A percentile compares a stretch with the other conserved stretches of the same genome.
Conservation (phyloP, 2,329 filamentous ascomycete species). For the Didymellaceae sp. region DNA sequence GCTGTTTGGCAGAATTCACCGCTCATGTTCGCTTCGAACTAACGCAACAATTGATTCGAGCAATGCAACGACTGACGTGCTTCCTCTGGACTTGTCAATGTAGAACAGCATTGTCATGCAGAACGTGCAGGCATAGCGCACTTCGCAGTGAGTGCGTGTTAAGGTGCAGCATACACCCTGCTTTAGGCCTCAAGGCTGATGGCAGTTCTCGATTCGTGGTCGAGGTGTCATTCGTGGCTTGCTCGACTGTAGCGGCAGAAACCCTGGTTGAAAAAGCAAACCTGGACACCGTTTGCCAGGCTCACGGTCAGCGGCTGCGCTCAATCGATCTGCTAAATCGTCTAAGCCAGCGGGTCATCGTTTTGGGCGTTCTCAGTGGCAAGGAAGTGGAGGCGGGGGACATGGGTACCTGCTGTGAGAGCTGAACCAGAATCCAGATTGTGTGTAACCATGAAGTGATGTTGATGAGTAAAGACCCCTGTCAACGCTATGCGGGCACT, state of each 20-base stretch:
- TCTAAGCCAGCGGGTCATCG: constrained; percentile 23
- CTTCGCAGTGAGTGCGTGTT: constrained; percentile 14
- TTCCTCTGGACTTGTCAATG: constrained; percentile 20
- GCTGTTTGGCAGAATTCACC: constrained; percentile 24
- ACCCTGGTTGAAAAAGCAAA: constrained; percentile 23
- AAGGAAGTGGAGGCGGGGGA: constrained; percentile 12
- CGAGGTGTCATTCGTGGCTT: constrained; percentile 35
- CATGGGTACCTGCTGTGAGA: constrained; percentile 5
- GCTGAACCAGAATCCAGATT: neutral
- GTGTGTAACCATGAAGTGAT: constrained; percentile 12
- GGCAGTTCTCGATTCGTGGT: constrained; percentile 26
- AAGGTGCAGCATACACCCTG: constrained; percentile 11
- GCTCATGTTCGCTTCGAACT: constrained; percentile 25
- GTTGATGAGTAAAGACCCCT: constrained; percentile 3
- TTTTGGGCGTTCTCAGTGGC: constrained; percentile 23
- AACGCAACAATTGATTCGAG: constrained; percentile 24
- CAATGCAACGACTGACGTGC: constrained; percentile 20
- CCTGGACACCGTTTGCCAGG: constrained; percentile 31
- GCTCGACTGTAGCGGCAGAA: constrained; percentile 3
- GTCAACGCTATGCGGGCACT: constrained; percentile 8
- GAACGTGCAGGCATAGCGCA: constrained; percentile 33
- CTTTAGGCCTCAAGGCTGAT: constrained; percentile 22
- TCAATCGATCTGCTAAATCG: constrained; percentile 23
- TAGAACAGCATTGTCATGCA: constrained; percentile 31
- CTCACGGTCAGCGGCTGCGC: constrained; percentile 31